Percentiles rank a stretch among this genome's conserved stretches.
phyloP scores from a whole-genome alignment of 495 filamentous ascomycete genomes.

The Aspergillus mulundensis region DNA sequence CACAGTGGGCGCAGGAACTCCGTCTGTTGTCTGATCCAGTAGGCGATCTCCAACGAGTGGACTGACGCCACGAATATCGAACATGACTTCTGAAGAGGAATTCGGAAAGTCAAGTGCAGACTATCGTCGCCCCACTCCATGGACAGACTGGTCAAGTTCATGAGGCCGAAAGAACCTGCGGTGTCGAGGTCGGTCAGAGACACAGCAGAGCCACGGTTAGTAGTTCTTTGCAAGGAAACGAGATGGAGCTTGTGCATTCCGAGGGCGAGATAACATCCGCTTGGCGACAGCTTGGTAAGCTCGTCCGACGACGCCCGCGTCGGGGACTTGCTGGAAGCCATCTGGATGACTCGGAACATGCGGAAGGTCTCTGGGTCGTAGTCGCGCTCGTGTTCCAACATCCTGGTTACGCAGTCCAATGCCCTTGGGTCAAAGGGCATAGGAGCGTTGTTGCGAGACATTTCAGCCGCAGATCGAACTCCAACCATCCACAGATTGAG shows the following conservation, averaged over 20 bases:
- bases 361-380: slow-evolving; percentile 68
- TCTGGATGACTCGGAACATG: slow-evolving; percentile 81
- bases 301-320: slow-evolving; percentile 70
- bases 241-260: slow-evolving; percentile 80
- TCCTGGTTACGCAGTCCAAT: slow-evolving; percentile 59
- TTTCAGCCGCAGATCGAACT: slow-evolving; percentile 59
- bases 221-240: slow-evolving; percentile 63
- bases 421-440: slow-evolving; percentile 57
- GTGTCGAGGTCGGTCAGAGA: slow-evolving; percentile 47
- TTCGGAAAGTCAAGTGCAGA: slow-evolving; percentile 79
- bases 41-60: slow-evolving; percentile 70
- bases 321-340: slow-evolving; percentile 54
- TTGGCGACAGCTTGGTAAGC: slow-evolving; percentile 66
- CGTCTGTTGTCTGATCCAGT: slow-evolving; percentile 66
- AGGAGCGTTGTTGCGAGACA: slow-evolving; percentile 48
- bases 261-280: slow-evolving; percentile 79
- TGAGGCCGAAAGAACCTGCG: slow-evolving; percentile 62
- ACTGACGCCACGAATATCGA: slow-evolving; percentile 75
- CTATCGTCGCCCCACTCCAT: slow-evolving; percentile 75
- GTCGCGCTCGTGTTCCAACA: slow-evolving; percentile 64
- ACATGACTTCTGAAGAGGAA: slow-evolving; percentile 60
- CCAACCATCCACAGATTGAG: slow-evolving; percentile 69
- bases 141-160: slow-evolving; percentile 65
- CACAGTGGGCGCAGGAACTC: slow-evolving; percentile 80
- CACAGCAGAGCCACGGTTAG: slow-evolving; percentile 51